Evolutionary conservation across 208 protist species (phyloP).

Genomic region (Tritrichomonas foetus): DNA sequence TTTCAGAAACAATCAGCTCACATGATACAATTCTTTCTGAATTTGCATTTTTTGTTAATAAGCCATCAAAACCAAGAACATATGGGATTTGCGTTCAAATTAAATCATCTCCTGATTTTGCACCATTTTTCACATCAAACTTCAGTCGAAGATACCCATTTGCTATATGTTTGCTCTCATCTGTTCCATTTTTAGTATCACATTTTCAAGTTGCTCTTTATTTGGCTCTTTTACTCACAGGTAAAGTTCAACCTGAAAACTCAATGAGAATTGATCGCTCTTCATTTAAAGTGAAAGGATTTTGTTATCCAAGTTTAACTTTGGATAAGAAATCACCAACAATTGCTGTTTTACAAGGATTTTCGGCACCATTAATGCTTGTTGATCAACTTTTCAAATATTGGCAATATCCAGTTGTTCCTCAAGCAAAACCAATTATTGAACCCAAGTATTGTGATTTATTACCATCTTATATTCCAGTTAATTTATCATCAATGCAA

Average conservation of each 20-base stretch:
- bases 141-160: background rate
- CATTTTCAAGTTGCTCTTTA: background rate
- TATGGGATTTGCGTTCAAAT: background rate
- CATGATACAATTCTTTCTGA: background rate
- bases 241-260: too few relatives aligned
- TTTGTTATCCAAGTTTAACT: background rate
- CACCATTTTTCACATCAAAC: background rate
- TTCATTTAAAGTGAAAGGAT: background rate
- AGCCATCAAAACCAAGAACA: background rate
- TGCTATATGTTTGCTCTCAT: background rate
- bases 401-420: too few relatives aligned
- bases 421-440: too few relatives aligned
- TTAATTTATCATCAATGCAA: background rate
- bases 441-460: too few relatives aligned
- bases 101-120: background rate
- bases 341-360: background rate
- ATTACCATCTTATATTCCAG: background rate
- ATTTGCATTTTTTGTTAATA: background rate
- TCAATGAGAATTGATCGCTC: too few relatives aligned
- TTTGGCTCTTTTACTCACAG: background rate
- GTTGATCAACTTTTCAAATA: background rate
- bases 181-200: background rate
- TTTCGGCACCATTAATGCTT: background rate
- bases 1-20: background rate
- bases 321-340: background rate